A percentile compares a stretch with the other conserved stretches of the same genome.
phyloP scores from a whole-genome alignment of 2,329 filamentous ascomycete genomes.

The Exophiala lecanii-corni region DNA sequence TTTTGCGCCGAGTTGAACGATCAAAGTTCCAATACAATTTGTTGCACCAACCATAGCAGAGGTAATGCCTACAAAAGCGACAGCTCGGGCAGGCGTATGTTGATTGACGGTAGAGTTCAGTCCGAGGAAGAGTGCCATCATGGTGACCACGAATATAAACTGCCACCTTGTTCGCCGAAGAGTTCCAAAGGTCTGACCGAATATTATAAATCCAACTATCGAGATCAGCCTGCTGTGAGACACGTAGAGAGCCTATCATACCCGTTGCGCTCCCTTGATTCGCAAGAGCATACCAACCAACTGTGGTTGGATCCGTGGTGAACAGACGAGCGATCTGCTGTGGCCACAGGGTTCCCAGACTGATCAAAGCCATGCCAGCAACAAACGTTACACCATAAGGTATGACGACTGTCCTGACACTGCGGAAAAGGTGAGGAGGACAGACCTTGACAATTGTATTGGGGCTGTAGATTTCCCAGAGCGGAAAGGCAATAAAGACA shows the following conservation, averaged over 20 bases:
- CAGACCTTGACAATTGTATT: slow-evolving; percentile 11
- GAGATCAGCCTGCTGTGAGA: background rate
- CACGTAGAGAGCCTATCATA: slow-evolving; percentile 2
- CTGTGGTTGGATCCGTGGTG: slow-evolving; percentile 9
- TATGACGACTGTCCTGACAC: slow-evolving; percentile 7
- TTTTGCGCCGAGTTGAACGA: slow-evolving; percentile 9
- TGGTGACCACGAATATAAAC: slow-evolving; percentile 9
- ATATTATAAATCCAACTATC: slow-evolving; percentile 8
- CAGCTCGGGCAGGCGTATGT: slow-evolving; percentile 10
- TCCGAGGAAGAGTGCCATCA: slow-evolving; percentile 12
- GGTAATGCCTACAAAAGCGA: slow-evolving; percentile 8
- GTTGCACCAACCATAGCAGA: slow-evolving; percentile 9
- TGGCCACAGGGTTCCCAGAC: slow-evolving; percentile 11
- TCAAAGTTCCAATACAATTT: slow-evolving; percentile 8
- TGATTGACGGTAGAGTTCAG: slow-evolving; percentile 6
- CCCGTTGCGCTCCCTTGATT: slow-evolving; percentile 7
- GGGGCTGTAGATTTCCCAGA: slow-evolving; percentile 12
- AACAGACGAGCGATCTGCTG: slow-evolving; percentile 11
- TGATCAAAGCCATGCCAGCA: slow-evolving; percentile 7
- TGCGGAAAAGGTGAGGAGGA: slow-evolving; percentile 8
- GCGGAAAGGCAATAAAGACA: slow-evolving; percentile 12
- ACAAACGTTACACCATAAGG: slow-evolving; percentile 6
- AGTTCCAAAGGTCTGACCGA: slow-evolving; percentile 5
- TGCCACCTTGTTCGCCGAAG: slow-evolving; percentile 9
- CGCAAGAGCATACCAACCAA: slow-evolving; percentile 11